Evolutionary conservation across 1,139 yeast genomes (phyloP).

Genomic region (Taphrina confusa): DNA sequence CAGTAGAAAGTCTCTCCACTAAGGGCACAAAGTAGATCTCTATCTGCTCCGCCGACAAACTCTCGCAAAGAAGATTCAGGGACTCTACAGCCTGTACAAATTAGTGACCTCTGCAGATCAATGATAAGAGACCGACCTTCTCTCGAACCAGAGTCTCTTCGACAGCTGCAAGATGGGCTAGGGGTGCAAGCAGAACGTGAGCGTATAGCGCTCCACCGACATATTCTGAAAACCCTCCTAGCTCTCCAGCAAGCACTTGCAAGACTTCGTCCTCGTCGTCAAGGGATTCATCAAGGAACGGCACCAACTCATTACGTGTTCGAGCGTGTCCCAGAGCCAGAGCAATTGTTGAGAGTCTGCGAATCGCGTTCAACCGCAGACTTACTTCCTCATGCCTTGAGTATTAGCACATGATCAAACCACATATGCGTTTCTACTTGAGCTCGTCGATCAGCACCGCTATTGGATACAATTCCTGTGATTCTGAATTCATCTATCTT

Average conservation of each 20-base stretch:
- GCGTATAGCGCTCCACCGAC: conserved; percentile 86
- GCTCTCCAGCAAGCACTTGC: conserved; percentile 86
- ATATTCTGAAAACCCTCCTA: conserved; percentile 80
- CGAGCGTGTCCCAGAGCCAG: conserved; percentile 93
- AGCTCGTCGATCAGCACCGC: conserved; percentile 96
- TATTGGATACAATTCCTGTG: conserved; percentile 76
- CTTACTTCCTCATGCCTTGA: conserved; percentile 81
- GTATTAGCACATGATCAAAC: too few relatives aligned
- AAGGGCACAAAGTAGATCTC: conserved; percentile 69
- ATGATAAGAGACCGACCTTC: conserved; percentile 47
- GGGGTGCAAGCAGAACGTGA: conserved; percentile 75
- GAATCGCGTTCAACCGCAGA: conserved; percentile 92
- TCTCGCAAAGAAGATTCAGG: conserved; percentile 66
- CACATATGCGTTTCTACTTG: conserved; percentile 50
- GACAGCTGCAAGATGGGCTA: conserved; percentile 83
- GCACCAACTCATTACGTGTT: conserved; percentile 82
- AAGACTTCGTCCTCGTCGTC: conserved; percentile 99
- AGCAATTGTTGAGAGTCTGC: conserved; percentile 89
- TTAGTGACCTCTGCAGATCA: neutral
- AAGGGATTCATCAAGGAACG: conserved; percentile 88
- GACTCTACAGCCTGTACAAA: conserved; percentile 70
- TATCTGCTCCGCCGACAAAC: conserved; percentile 67
- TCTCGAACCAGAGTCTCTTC: conserved; percentile 99
- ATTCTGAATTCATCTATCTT: neutral
- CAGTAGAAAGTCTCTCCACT: conserved; percentile 73